These are phyloP conservation scores for Phytopythium chamaehyphon DNA, from an alignment of 352 stramenopile species.

Conservation along the genomic window DNA sequence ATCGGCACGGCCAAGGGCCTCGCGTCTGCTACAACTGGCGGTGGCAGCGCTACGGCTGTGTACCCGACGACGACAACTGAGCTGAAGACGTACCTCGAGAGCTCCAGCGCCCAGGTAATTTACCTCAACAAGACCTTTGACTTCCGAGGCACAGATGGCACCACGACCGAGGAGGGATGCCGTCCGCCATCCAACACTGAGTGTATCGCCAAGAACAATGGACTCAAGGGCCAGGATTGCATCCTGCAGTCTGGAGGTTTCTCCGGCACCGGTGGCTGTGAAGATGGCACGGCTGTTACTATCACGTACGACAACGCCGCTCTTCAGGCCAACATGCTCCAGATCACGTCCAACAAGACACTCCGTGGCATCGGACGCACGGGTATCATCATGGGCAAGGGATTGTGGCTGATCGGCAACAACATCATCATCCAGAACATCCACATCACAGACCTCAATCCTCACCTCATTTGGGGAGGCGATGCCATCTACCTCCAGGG, in stretches of 20 bases:
- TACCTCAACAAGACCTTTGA: slow-evolving; percentile 18
- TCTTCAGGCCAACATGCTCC: not conserved
- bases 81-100: slow-evolving; percentile 16
- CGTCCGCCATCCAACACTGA: slow-evolving; percentile 10
- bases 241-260: slow-evolving; percentile 32
- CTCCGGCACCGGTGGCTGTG: slow-evolving; percentile 30
- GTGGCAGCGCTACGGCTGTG: slow-evolving; percentile 12
- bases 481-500: slow-evolving; percentile 27
- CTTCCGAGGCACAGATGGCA: slow-evolving; percentile 14
- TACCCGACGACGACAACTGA: slow-evolving; percentile 20
- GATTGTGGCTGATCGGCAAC: slow-evolving; percentile 17
- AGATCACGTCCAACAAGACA: slow-evolving; percentile 20
- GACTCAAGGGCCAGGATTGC: slow-evolving; percentile 21
- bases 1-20: slow-evolving; percentile 19
- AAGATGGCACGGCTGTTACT: slow-evolving; percentile 20
- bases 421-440: slow-evolving; percentile 33
- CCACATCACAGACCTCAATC: slow-evolving; percentile 18
- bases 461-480: slow-evolving; percentile 20
- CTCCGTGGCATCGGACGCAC: slow-evolving; percentile 28
- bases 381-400: slow-evolving; percentile 35
- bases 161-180: slow-evolving; percentile 13
- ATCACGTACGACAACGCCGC: slow-evolving; percentile 37
- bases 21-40: slow-evolving; percentile 11
- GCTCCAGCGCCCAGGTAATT: slow-evolving; percentile 5
- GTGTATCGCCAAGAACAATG: slow-evolving; percentile 25